A percentile compares a stretch with the other conserved stretches of the same genome.
phyloP scores from a whole-genome alignment of 371 early-diverging fungal genomes.

The Lichtheimia ornata region DNA sequence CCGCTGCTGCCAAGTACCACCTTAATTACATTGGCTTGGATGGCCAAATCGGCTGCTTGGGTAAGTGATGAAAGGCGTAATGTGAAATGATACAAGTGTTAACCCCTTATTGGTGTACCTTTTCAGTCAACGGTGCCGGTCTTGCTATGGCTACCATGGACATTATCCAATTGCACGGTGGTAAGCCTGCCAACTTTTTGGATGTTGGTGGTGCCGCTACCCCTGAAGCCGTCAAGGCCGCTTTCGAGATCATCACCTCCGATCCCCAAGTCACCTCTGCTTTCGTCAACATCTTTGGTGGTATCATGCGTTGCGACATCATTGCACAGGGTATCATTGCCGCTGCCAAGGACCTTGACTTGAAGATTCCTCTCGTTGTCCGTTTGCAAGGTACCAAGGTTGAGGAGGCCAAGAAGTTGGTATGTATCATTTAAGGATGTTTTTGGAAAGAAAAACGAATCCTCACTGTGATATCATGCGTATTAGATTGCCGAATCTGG shows the following conservation, averaged over 20 bases:
- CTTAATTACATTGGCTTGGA: conserved; percentile 99
- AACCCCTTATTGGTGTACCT: no score
- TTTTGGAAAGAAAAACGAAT: neutral
- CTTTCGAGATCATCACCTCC: conserved; percentile 96
- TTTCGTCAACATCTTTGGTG: conserved; percentile 99
- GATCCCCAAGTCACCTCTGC: conserved; percentile 91
- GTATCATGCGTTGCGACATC: conserved; percentile 98
- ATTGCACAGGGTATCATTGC: conserved; percentile 98
- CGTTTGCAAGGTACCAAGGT: conserved; percentile 89
- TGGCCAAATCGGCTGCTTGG: conserved; percentile 79
- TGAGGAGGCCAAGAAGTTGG: conserved; percentile 49
- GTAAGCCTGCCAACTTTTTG: conserved; percentile 98
- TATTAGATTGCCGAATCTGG: conserved; percentile 80
- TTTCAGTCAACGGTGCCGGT: conserved; percentile 95
- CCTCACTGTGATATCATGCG: neutral
- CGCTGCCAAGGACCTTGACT: conserved; percentile 87
- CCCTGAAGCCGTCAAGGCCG: conserved; percentile 95
- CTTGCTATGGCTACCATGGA: conserved; percentile 99
- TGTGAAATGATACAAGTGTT: conserved; percentile 14
- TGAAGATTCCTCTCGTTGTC: conserved; percentile 93
- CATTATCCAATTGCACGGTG: conserved; percentile 97
- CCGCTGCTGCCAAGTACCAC: conserved; percentile 93
- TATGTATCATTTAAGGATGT: conserved; percentile 13
- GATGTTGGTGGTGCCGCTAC: conserved; percentile 98
- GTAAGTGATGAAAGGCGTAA: conserved; percentile 22